Percentiles rank a stretch among this genome's conserved stretches.
phyloP scores from a whole-genome alignment of 192 early-diverging fungal species.

The Coemansia asiatica region DNA sequence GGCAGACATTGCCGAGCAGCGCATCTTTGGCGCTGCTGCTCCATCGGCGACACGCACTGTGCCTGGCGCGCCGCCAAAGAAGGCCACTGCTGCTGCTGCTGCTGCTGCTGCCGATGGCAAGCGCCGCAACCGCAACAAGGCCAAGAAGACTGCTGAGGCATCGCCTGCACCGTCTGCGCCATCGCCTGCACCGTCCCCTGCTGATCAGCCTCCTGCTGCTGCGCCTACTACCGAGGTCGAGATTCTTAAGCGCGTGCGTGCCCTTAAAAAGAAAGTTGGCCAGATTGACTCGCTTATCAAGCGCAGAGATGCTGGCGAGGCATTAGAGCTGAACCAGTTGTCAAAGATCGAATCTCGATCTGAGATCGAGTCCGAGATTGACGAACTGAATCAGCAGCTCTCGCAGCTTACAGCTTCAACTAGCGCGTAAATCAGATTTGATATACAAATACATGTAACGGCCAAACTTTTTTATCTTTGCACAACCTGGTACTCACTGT shows the following conservation, averaged over 20 bases:
- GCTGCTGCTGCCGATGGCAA: slow-evolving; percentile 62
- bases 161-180: slow-evolving; percentile 44
- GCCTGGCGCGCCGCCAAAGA: slow-evolving; percentile 40
- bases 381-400: slow-evolving; percentile 24
- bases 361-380: slow-evolving; percentile 40
- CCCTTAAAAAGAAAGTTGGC: slow-evolving; percentile 87
- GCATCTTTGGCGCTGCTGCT: slow-evolving; percentile 20
- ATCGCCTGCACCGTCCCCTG: slow-evolving; percentile 6
- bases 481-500: not conserved
- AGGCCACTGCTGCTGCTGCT: slow-evolving; percentile 43
- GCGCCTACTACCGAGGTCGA: slow-evolving; percentile 57
- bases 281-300: slow-evolving; percentile 86
- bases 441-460: not conserved
- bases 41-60: slow-evolving; percentile 9
- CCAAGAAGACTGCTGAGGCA: slow-evolving; percentile 54
- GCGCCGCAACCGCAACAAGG: slow-evolving; percentile 77
- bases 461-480: not conserved
- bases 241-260: slow-evolving; percentile 83
- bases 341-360: slow-evolving; percentile 32
- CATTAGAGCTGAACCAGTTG: slow-evolving; percentile 66
- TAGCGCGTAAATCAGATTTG: not conserved
- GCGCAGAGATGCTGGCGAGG: slow-evolving; percentile 72
- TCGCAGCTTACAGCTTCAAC: slow-evolving; percentile 9
- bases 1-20: slow-evolving; percentile 41
- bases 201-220: slow-evolving; percentile 2